These are phyloP conservation scores for Colletotrichum sp. DNA, from an alignment of 2,329 filamentous ascomycete genomes.

Conservation along the genomic window DNA sequence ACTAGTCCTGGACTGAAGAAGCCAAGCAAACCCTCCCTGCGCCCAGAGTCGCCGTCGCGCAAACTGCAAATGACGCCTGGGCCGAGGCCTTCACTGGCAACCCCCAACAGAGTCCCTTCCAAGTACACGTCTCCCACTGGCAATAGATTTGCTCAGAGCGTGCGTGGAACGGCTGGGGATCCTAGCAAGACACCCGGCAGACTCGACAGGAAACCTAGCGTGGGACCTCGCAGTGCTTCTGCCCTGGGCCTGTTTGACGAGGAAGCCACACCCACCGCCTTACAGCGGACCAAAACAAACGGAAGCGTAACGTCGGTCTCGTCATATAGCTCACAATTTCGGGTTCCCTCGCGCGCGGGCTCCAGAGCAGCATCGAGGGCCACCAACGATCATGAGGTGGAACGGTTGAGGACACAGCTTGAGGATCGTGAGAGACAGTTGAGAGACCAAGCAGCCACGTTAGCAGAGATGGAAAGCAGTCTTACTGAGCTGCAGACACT, in stretches of 20 bases:
- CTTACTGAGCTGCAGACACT: slow-evolving; percentile 77
- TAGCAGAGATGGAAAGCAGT: slow-evolving; percentile 90
- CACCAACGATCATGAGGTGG: slow-evolving; percentile 72
- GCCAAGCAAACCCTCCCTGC: slow-evolving; percentile 73
- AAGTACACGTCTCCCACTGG: slow-evolving; percentile 69
- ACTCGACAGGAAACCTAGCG: slow-evolving; percentile 53
- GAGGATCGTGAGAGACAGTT: slow-evolving; percentile 86
- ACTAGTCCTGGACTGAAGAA: slow-evolving; percentile 76
- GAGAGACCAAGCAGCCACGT: slow-evolving; percentile 81
- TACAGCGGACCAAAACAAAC: slow-evolving; percentile 58
- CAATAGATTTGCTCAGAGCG: slow-evolving; percentile 67
- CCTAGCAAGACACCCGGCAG: slow-evolving; percentile 58
- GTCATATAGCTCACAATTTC: slow-evolving; percentile 57
- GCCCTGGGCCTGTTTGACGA: slow-evolving; percentile 63
- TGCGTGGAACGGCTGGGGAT: slow-evolving; percentile 65
- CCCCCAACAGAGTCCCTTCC: slow-evolving; percentile 56
- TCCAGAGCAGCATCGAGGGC: slow-evolving; percentile 39
- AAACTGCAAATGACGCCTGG: slow-evolving; percentile 68
- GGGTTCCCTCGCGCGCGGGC: slow-evolving; percentile 52
- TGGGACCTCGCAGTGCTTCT: slow-evolving; percentile 63
- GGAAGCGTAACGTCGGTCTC: slow-evolving; percentile 60
- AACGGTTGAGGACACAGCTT: slow-evolving; percentile 73
- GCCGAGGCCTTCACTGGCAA: slow-evolving; percentile 60
- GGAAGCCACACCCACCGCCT: slow-evolving; percentile 59
- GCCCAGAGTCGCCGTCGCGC: slow-evolving; percentile 85